These are phyloP conservation scores for Komagataella populi DNA, from an alignment of 805 yeast species.

Conservation along the genomic window DNA sequence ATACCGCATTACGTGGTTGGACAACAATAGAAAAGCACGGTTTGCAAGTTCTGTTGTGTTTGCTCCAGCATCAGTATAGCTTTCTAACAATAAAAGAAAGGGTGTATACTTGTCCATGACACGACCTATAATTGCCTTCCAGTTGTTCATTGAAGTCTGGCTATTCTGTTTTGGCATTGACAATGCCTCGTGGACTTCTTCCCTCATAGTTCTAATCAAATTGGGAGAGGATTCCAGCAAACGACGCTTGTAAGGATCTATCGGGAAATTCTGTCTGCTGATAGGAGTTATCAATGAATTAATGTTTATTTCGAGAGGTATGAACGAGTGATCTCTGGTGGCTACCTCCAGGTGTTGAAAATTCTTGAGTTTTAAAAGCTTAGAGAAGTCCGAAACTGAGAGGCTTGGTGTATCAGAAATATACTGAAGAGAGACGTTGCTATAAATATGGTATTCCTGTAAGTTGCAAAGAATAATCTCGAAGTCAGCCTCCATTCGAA, in stretches of 20 bases:
- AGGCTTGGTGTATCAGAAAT: background rate
- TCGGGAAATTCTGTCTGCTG: background rate
- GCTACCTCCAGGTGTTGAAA: background rate
- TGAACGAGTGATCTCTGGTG: background rate
- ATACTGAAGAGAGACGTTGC: background rate
- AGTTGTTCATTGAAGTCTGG: background rate
- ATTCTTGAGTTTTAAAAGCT: background rate
- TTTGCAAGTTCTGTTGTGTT: background rate
- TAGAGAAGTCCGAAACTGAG: background rate
- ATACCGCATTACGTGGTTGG: background rate
- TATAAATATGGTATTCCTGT: background rate
- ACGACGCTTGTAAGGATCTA: background rate
- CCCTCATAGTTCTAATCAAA: background rate
- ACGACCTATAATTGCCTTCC: background rate
- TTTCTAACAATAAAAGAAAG: background rate
- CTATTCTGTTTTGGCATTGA: background rate
- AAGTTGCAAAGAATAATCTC: background rate
- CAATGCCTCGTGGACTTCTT: background rate
- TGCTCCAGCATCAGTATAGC: background rate
- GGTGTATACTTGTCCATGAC: background rate
- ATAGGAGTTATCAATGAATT: background rate
- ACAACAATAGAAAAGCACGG: background rate
- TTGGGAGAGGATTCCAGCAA: background rate
- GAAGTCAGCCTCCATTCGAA: background rate
- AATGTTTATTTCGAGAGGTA: background rate